phyloP scores from a whole-genome alignment of 306 rosid genomes.

The Fragaria iinumae region DNA sequence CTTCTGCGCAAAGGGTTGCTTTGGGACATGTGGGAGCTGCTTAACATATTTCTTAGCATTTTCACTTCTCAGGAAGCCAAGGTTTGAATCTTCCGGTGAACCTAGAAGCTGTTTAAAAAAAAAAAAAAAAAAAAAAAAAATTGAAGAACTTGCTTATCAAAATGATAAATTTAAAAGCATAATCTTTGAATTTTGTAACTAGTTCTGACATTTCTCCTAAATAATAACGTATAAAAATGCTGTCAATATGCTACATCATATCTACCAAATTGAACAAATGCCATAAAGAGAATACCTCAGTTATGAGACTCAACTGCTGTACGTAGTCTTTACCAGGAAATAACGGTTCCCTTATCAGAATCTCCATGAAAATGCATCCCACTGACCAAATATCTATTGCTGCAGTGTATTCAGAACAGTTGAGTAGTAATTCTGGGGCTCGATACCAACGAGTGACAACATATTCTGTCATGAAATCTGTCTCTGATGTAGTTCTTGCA shows the following conservation, averaged over 20 bases:
- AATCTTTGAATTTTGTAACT: neutral
- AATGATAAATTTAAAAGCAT: constrained; percentile 2
- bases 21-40: constrained; percentile 75
- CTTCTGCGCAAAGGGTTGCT: constrained; percentile 56
- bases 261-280: constrained; percentile 4
- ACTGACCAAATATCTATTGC: constrained; percentile 79
- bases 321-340: constrained; percentile 74
- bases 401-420: constrained; percentile 67
- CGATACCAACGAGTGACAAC: constrained; percentile 78
- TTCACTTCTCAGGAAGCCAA: constrained; percentile 91
- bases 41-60: constrained; percentile 89
- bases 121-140: neutral
- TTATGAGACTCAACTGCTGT: constrained; percentile 64
- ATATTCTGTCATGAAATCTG: constrained; percentile 74
- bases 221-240: neutral
- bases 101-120: constrained; percentile 60
- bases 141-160: neutral
- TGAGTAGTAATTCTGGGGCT: constrained; percentile 68
- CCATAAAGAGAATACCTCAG: constrained; percentile 40
- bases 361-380: constrained; percentile 73
- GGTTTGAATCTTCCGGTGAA: constrained; percentile 86
- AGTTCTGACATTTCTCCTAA: neutral
- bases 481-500: constrained; percentile 75
- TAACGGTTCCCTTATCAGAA: constrained; percentile 57
- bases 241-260: neutral